phyloP scores from a whole-genome alignment of 2,329 filamentous ascomycete species.

The Pseudogymnoascus sp. region DNA sequence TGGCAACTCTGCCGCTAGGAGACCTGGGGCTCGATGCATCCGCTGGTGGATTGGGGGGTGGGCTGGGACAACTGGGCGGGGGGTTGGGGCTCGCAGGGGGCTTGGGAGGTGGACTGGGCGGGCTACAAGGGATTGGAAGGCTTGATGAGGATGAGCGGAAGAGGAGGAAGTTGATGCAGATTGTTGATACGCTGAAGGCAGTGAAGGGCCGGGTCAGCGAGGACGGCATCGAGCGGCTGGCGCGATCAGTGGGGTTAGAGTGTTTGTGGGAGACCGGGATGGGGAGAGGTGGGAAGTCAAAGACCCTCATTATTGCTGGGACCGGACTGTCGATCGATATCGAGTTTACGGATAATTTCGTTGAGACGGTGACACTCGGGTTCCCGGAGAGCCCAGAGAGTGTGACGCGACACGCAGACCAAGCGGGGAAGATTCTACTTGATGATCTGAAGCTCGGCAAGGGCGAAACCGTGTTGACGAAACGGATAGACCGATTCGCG shows the following conservation, averaged over 20 bases:
- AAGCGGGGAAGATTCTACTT: conserved; percentile 57
- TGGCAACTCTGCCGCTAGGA: conserved; percentile 44
- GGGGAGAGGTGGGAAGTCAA: conserved; percentile 39
- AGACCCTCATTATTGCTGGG: conserved; percentile 53
- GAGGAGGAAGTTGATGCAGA: conserved; percentile 30
- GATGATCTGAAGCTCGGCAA: conserved; percentile 52
- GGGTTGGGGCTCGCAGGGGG: not conserved
- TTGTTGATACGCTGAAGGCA: conserved; percentile 27
- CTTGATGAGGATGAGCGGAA: conserved; percentile 43
- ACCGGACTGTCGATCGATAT: conserved; percentile 54
- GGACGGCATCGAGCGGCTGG: conserved; percentile 64
- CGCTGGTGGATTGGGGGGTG: conserved; percentile 21
- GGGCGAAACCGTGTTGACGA: conserved; percentile 57
- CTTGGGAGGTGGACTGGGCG: not conserved
- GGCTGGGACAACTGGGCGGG: conserved; percentile 12
- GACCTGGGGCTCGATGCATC: conserved; percentile 39
- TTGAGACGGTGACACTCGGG: conserved; percentile 52
- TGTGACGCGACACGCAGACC: conserved; percentile 50
- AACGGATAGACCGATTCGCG: conserved; percentile 62
- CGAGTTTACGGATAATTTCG: conserved; percentile 51
- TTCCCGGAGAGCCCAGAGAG: conserved; percentile 52
- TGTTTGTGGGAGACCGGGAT: conserved; percentile 49
- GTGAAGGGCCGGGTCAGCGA: conserved; percentile 61
- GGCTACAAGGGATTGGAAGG: conserved; percentile 12
- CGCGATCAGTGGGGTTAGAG: conserved; percentile 57